Percentiles rank a stretch among this genome's conserved stretches.
Evolutionary conservation across 192 early-diverging fungal species (phyloP).

Genomic region (Radiomyces spectabilis): DNA sequence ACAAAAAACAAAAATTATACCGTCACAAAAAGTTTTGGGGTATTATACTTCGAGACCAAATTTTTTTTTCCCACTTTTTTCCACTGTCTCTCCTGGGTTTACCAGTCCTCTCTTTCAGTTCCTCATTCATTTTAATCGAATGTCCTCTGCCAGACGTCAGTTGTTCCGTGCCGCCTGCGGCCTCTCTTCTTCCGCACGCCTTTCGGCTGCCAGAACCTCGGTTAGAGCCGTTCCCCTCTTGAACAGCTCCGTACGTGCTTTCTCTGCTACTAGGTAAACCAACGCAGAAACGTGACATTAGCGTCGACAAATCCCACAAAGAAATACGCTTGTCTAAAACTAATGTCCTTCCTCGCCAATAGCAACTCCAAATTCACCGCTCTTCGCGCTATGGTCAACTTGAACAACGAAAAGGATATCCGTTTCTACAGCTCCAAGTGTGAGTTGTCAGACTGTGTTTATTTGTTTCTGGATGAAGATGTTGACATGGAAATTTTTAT

Average conservation of each 20-base stretch:
- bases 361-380: constrained; percentile 31
- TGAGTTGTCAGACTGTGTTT: constrained; percentile 21
- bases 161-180: constrained; percentile 8
- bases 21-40: too few species aligned
- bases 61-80: too few species aligned
- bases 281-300: neutral
- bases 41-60: too few species aligned
- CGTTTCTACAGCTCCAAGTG: constrained; percentile 47
- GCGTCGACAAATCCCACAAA: neutral
- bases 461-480: too few species aligned
- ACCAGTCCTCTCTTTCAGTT: too few species aligned
- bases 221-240: constrained; percentile 21
- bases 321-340: neutral
- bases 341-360: neutral
- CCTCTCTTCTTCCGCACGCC: constrained; percentile 16
- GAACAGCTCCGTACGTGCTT: constrained; percentile 28
- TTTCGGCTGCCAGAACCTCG: constrained; percentile 14
- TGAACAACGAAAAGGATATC: constrained; percentile 28
- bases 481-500: constrained; percentile 1
- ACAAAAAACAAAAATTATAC: too few species aligned
- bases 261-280: constrained; percentile 31
- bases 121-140: too few species aligned
- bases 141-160: constrained; percentile 28
- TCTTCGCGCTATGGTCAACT: constrained; percentile 31
- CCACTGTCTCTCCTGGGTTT: too few species aligned